Conservation (phyloP, 169 alveolate species). For the Neospora caninum region DNA sequence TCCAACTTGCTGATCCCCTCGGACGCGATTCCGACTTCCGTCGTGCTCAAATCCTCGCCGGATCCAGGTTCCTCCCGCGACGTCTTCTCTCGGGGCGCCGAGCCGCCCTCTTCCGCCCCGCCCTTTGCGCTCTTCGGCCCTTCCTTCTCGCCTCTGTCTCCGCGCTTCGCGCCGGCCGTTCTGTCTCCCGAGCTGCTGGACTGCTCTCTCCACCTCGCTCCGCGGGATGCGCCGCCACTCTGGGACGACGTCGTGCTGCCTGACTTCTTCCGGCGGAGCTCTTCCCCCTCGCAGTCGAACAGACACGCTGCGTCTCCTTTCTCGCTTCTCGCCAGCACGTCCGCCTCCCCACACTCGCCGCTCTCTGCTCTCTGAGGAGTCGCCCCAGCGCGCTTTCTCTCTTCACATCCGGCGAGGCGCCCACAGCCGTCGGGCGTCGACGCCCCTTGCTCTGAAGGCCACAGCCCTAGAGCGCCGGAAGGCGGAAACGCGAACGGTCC, state of each 20-base stretch:
- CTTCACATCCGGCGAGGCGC: too few relatives aligned
- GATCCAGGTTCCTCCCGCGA: not conserved
- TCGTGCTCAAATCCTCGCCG: not conserved
- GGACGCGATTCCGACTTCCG: too few relatives aligned
- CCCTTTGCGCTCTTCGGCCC: not conserved
- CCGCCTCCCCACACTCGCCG: too few relatives aligned
- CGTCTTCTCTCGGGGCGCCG: not conserved
- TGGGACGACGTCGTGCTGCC: not conserved
- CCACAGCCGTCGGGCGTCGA: not conserved
- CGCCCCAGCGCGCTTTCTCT: too few relatives aligned
- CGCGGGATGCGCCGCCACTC: not conserved
- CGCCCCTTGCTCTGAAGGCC: not conserved
- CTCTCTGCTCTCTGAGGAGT: too few relatives aligned
- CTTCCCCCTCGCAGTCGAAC: not conserved
- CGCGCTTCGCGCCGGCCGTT: not conserved
- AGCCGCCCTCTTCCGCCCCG: not conserved
- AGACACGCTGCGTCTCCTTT: not conserved
- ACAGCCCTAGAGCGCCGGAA: not conserved
- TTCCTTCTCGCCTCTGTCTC: not conserved
- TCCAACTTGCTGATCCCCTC: not conserved
- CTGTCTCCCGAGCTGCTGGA: not conserved
- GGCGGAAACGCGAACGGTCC: not conserved
- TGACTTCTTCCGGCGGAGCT: not conserved
- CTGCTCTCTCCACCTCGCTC: not conserved
- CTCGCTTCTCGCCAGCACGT: not conserved